These are phyloP conservation scores for Ogataea neopini DNA, from an alignment of 805 yeast species.

Conservation along the genomic window DNA sequence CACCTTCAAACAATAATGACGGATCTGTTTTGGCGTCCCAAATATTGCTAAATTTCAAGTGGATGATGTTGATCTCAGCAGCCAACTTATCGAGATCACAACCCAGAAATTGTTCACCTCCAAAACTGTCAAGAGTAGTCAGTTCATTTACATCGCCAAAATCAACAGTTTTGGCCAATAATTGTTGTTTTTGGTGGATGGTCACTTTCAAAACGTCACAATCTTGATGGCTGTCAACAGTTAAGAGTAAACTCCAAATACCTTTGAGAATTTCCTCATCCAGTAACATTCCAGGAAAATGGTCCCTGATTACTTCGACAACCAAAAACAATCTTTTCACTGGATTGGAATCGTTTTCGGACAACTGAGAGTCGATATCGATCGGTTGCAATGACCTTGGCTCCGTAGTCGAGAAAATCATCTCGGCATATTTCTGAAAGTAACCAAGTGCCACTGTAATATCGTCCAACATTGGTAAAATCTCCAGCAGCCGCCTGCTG, in stretches of 20 bases:
- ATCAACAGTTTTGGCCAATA: constrained; percentile 39
- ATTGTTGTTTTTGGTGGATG: constrained; percentile 52
- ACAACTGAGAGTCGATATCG: constrained; percentile 3
- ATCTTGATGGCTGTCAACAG: constrained; percentile 50
- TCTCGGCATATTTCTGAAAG: constrained; percentile 38
- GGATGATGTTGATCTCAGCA: constrained; percentile 63
- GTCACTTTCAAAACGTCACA: constrained; percentile 53
- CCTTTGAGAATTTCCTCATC: constrained; percentile 60
- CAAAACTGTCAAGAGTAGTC: constrained; percentile 10
- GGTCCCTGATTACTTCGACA: constrained; percentile 54
- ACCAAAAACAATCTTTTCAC: constrained; percentile 48
- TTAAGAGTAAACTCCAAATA: constrained; percentile 53
- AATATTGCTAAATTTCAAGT: constrained; percentile 56
- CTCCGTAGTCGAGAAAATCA: constrained; percentile 11
- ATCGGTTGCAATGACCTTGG: not conserved
- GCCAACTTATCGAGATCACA: constrained; percentile 57
- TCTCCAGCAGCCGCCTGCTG: constrained; percentile 44
- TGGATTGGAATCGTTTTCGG: constrained; percentile 7
- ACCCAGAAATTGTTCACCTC: constrained; percentile 51
- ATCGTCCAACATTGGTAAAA: constrained; percentile 58
- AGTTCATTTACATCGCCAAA: constrained; percentile 28
- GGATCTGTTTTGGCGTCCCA: constrained; percentile 86
- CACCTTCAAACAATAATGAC: constrained; percentile 64
- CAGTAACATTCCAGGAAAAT: constrained; percentile 69
- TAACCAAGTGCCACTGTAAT: constrained; percentile 43